A percentile compares a stretch with the other conserved stretches of the same genome.
These are phyloP conservation scores for Nemania abortiva DNA, from an alignment of 2,329 filamentous ascomycete species.

Conservation along the genomic window DNA sequence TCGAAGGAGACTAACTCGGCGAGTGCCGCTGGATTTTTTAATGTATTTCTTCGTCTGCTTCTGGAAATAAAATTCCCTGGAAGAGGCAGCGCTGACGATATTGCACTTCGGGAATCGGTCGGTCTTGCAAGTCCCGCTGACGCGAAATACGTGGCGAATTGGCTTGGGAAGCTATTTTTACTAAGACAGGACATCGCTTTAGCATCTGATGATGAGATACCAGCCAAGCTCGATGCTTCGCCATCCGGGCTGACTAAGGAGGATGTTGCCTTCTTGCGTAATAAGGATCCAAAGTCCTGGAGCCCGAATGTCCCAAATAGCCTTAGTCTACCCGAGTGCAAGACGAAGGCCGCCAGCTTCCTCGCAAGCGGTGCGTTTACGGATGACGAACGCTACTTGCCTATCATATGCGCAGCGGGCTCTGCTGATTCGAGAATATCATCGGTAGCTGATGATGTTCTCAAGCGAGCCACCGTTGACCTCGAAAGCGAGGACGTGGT, in stretches of 20 bases:
- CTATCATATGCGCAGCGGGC: conserved; percentile 84
- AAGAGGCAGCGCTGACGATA: conserved; percentile 83
- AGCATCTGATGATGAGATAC: conserved; percentile 43
- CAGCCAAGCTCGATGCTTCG: conserved; percentile 48
- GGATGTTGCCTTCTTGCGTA: conserved; percentile 77
- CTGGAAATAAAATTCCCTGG: conserved; percentile 77
- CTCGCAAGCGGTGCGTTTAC: conserved; percentile 87
- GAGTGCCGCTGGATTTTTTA: conserved; percentile 75
- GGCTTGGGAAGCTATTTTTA: conserved; percentile 83
- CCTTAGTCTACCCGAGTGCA: conserved; percentile 76
- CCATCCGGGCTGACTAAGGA: conserved; percentile 70
- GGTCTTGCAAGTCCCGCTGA: conserved; percentile 76
- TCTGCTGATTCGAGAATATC: conserved; percentile 85
- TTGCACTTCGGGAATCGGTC: conserved; percentile 72
- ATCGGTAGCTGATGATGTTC: conserved; percentile 86
- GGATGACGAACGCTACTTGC: conserved; percentile 84
- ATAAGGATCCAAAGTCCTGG: conserved; percentile 77
- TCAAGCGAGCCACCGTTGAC: conserved; percentile 82
- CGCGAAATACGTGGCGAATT: conserved; percentile 77
- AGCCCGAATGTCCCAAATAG: conserved; percentile 70
- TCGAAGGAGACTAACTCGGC: conserved; percentile 66
- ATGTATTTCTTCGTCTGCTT: conserved; percentile 82
- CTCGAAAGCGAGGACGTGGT: conserved; percentile 77
- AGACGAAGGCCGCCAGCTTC: conserved; percentile 76
- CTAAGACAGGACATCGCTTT: conserved; percentile 63